Base-by-base conservation (phyloP, 108 stramenopile species). In the Phaeodactylum tricornutum region DNA sequence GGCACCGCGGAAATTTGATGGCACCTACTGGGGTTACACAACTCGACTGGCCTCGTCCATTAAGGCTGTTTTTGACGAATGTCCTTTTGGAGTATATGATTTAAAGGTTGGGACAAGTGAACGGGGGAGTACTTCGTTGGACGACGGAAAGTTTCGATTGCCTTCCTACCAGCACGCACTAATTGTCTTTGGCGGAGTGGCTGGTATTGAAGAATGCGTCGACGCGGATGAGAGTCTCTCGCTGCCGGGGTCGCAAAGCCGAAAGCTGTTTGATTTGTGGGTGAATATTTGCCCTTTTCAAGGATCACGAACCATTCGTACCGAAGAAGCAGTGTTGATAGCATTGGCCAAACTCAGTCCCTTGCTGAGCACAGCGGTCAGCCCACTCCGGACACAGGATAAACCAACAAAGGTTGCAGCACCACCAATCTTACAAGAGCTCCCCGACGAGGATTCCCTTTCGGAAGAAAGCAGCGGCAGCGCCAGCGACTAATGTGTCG, bases 1-100 rank as follows among this genome's bases (percentile, higher is more conserved):
- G 7, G 74, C 81, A 42, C 93, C 94, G 0, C 64, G 91, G 22
- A 89, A 94, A 51, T 73, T 76, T 47, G 71, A 80, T 31, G 97
- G 97, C 14, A 87, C 81, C 12, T 98, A 96, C 57, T 98, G 97
- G 95, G 97, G 97, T 0, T 98, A 95, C 56, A 69, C 72, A 7
- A 93, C 89, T 17, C 69, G 97, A 23, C 50, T 95, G 63, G 97
- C 94, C 17, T 59, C 58, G 15, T 79, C 80, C 9, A 81, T 96
- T 44, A 72, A 66, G 20, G 87, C 77, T 22, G 86, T 91, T 17
- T 82, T 96, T 26, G 75, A 91, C 22, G 83, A 87, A 32, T 88
- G 92, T 42, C 94, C 93, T 0, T 93, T 64, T 59, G 75, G 65
- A 52, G 89, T 71, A 5, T 96, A 96, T 55, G 95, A 98, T 67